Percentiles rank a stretch among this genome's conserved stretches.
phyloP scores from a whole-genome alignment of 352 stramenopile genomes.

The Pythium rhizo-oryzae region DNA sequence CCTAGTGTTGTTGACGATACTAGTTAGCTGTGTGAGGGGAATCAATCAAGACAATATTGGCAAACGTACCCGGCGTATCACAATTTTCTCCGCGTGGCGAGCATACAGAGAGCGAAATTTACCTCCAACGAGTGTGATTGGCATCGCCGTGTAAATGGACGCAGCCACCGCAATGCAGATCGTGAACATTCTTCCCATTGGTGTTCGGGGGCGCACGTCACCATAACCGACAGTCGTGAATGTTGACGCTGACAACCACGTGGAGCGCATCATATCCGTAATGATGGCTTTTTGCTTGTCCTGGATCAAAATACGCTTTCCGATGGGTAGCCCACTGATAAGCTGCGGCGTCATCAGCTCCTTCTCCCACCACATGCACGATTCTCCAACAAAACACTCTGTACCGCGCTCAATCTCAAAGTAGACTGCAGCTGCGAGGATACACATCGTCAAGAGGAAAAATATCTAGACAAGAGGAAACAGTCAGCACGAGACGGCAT shows the following conservation, averaged over 20 bases:
- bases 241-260: conserved; percentile 72
- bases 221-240: conserved; percentile 78
- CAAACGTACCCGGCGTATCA: conserved; percentile 53
- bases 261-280: conserved; percentile 69
- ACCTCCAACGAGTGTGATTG: conserved; percentile 65
- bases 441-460: conserved; percentile 71
- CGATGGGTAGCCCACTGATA: conserved; percentile 35
- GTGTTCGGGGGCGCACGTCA: conserved; percentile 62
- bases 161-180: conserved; percentile 66
- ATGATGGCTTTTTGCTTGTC: conserved; percentile 46
- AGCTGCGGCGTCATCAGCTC: conserved; percentile 56
- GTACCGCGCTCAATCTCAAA: conserved; percentile 80
- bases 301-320: conserved; percentile 74
- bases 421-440: conserved; percentile 61
- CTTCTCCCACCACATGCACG: conserved; percentile 63
- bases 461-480: conserved; percentile 61
- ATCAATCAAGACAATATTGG: no score
- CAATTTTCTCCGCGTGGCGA: conserved; percentile 62
- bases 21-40: no score
- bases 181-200: conserved; percentile 64
- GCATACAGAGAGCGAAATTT: conserved; percentile 79
- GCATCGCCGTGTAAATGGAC: conserved; percentile 79
- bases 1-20: no score
- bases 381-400: conserved; percentile 57
- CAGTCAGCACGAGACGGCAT: no score